These are phyloP conservation scores for Phyllosticta ampelicida DNA, from an alignment of 2,329 filamentous ascomycete genomes.

Conservation along the genomic window DNA sequence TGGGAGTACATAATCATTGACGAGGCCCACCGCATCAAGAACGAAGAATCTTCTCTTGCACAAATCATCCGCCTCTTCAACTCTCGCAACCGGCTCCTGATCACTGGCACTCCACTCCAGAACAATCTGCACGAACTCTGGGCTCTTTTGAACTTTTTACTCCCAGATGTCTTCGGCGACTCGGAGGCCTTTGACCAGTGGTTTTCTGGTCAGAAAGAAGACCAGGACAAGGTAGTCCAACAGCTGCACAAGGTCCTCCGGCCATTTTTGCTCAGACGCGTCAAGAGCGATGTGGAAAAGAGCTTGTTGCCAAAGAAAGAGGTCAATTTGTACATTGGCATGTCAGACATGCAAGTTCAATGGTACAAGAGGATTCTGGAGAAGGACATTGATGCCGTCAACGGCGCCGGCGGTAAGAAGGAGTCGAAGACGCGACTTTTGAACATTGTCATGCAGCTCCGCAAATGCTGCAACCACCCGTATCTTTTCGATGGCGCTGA, in stretches of 20 bases:
- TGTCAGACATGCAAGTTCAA: conserved; percentile 98
- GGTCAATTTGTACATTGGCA: conserved; percentile 90
- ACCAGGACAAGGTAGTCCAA: conserved; percentile 92
- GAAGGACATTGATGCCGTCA: conserved; percentile 98
- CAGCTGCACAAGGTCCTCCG: conserved; percentile 88
- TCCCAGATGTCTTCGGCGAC: conserved; percentile 97
- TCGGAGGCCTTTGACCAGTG: conserved; percentile 95
- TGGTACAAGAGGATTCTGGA: conserved; percentile 99
- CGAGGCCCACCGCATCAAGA: conserved; percentile 97
- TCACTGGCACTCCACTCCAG: conserved; percentile 92
- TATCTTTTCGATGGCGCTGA: conserved; percentile 97
- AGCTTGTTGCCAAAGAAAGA: conserved; percentile 96
- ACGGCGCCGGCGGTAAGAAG: conserved; percentile 88
- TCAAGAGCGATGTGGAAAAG: conserved; percentile 97
- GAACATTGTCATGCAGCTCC: conserved; percentile 98
- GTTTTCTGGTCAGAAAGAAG: conserved; percentile 83
- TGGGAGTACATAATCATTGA: conserved; percentile 99
- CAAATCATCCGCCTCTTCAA: conserved; percentile 95
- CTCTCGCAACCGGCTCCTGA: conserved; percentile 86
- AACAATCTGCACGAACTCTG: conserved; percentile 98
- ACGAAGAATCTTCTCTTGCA: conserved; percentile 92
- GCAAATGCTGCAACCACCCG: conserved; percentile 97
- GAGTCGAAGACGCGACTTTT: conserved; percentile 95
- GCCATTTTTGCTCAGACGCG: conserved; percentile 87
- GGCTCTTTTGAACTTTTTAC: conserved; percentile 91